Evolutionary conservation across 2,329 filamentous ascomycete species (phyloP), one percentile per base, ranked within the genome.

Genomic region (Nemania diffusa): DNA sequence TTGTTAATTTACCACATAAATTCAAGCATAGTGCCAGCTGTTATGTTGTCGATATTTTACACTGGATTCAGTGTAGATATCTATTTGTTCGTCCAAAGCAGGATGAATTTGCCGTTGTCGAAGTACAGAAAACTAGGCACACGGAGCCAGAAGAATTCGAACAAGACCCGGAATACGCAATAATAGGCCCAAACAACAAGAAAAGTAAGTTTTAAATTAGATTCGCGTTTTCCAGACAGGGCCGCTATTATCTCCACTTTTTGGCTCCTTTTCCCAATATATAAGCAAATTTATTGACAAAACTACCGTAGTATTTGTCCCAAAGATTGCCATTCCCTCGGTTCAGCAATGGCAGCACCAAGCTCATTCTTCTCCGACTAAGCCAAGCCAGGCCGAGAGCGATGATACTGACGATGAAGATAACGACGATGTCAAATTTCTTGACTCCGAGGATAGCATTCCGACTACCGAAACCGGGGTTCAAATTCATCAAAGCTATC

Each of bases 31-130:
- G 8, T 0, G 70, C 0, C 0, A 90, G 90, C 0, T 88, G 90
- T 79, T 89, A 92, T 53, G 94, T 97, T 8, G 89, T 97, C 1
- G 77, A 86, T 27, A 83, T 93, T 51, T 81, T 91, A 9, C 91
- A 97, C 74, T 97, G 94, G 94, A 94, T 97, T 66, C 93, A 97
- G 75, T 94, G 93, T 27, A 87, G 94, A 50, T 97, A 97, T 78
- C 84, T 97, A 1, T 92, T 97, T 71, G 88, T 83, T 22, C 62
- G 48, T 11, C 46, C 64, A 59, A 71, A 15, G 7, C 9, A 48
- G 7, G 1, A 11, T 9, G 17, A 8, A 7, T 3, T 32, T 6
- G 32, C 34, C 6, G 5, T n/a, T 17, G 4, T 17, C 26, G 20
- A 22, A 9, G 4, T 22, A 11, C n/a, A 22, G 15, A 0, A 9